These are phyloP conservation scores for Mycosphaerelloides madeirae DNA, from an alignment of 2,329 filamentous ascomycete species.

Conservation along the genomic window DNA sequence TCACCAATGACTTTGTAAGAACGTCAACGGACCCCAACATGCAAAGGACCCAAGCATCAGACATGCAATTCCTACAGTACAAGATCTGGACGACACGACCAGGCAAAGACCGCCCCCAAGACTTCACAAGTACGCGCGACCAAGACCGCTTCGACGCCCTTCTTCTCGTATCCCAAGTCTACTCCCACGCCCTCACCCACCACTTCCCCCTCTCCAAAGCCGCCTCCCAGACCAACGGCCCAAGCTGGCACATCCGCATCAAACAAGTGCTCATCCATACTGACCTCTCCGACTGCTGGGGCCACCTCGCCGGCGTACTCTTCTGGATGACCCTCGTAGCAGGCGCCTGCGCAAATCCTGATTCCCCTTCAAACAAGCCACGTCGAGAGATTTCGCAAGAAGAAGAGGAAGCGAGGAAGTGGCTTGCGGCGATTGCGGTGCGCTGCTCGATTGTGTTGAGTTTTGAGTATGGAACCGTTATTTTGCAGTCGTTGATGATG, in stretches of 20 bases:
- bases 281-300: constrained; percentile 30
- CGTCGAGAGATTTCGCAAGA: constrained; percentile 15
- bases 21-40: constrained; percentile 5
- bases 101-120: constrained; percentile 4
- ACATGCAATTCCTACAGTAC: constrained; percentile 6
- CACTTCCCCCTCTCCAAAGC: constrained; percentile 23
- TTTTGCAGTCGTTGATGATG: constrained; percentile 25
- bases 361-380: constrained; percentile 5
- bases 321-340: constrained; percentile 31
- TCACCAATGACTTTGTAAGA: constrained; percentile 16
- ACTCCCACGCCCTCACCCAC: constrained; percentile 24
- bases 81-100: constrained; percentile 15
- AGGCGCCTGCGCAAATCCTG: constrained; percentile 27
- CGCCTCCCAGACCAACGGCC: constrained; percentile 5
- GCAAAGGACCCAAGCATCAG: constrained; percentile 4
- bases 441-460: constrained; percentile 29
- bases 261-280: constrained; percentile 23
- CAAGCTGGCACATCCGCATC: constrained; percentile 22
- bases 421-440: constrained; percentile 30
- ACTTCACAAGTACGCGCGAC: constrained; percentile 14
- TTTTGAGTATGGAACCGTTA: constrained; percentile 29
- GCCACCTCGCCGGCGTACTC: constrained; percentile 30
- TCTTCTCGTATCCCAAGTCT: constrained; percentile 25
- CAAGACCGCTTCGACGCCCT: constrained; percentile 27
- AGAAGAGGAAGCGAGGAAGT: constrained; percentile 26